Evolutionary conservation across 139 green algal genomes (phyloP).

Genomic region (Mesotaenium endlicherianum): DNA sequence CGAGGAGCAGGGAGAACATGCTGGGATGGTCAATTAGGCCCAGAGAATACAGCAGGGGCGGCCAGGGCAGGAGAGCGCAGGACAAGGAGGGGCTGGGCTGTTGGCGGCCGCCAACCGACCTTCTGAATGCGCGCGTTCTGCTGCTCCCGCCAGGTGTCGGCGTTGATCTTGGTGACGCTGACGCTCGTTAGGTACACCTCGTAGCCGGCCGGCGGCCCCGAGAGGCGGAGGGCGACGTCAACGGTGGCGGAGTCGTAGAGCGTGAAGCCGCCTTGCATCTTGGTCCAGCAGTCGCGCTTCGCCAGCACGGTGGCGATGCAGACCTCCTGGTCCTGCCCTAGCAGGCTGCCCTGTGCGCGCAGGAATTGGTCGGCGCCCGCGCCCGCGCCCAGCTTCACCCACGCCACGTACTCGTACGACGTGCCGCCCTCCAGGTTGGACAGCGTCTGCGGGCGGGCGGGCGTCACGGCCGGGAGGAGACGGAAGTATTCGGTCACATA

Average conservation of each 20-base stretch:
- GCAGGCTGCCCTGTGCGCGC: no score
- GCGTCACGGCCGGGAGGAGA: no score
- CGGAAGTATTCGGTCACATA: no score
- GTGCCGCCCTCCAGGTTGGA: no score
- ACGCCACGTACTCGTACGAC: no score
- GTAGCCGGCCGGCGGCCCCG: not conserved
- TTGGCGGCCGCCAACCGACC: not conserved
- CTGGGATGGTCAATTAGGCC: not conserved
- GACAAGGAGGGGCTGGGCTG: not conserved
- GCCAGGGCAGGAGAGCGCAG: not conserved
- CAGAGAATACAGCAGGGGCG: not conserved
- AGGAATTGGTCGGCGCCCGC: not conserved
- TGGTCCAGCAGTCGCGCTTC: constrained; percentile 26
- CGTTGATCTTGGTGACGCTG: not conserved
- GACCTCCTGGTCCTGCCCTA: not conserved
- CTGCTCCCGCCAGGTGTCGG: not conserved
- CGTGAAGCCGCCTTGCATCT: constrained; percentile 24
- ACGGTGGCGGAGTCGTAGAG: not conserved
- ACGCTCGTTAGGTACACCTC: not conserved
- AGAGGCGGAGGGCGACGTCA: not conserved
- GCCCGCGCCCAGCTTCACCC: not conserved
- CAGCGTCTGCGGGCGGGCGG: no score
- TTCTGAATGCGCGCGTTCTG: constrained; percentile 4
- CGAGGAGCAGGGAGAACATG: not conserved
- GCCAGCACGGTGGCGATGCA: not conserved